Conservation (phyloP, 257 asterid species). For the Lavandula angustifolia region DNA sequence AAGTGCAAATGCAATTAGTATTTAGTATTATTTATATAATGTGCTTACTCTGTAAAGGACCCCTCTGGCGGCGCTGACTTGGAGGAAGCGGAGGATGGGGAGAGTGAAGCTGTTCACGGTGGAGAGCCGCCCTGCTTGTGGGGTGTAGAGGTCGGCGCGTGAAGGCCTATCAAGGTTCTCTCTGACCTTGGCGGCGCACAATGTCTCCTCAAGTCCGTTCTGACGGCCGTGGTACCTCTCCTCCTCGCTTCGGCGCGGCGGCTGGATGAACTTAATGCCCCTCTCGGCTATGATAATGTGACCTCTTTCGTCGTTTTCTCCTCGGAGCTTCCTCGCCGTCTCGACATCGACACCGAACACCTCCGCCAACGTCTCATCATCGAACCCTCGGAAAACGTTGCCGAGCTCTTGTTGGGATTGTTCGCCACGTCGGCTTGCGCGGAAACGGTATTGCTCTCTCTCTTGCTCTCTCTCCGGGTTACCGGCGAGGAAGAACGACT, state of each 20-base stretch:
- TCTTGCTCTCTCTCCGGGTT: conserved; percentile 34
- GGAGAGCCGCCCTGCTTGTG: conserved; percentile 63
- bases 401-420: conserved; percentile 29
- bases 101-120: conserved; percentile 57
- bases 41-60: conserved; percentile 49
- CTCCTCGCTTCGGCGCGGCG: conserved; percentile 31
- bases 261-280: conserved; percentile 51
- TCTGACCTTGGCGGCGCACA: conserved; percentile 50
- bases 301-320: conserved; percentile 48
- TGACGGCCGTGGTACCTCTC: conserved; percentile 17
- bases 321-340: conserved; percentile 44
- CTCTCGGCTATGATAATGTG: conserved; percentile 36
- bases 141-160: conserved; percentile 66
- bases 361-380: conserved; percentile 28
- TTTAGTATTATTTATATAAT: too few relatives aligned
- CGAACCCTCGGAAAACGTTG: conserved; percentile 48
- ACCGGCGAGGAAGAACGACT: conserved; percentile 73
- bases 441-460: background rate
- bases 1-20: too few relatives aligned
- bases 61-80: conserved; percentile 64
- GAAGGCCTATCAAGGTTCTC: conserved; percentile 51
- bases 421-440: conserved; percentile 7
- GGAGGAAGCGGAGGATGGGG: conserved; percentile 62
- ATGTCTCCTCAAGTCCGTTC: conserved; percentile 72
- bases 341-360: conserved; percentile 42